These are phyloP conservation scores for Talaromyces sp. DNA, from an alignment of 2,329 filamentous ascomycete species.

Conservation along the genomic window DNA sequence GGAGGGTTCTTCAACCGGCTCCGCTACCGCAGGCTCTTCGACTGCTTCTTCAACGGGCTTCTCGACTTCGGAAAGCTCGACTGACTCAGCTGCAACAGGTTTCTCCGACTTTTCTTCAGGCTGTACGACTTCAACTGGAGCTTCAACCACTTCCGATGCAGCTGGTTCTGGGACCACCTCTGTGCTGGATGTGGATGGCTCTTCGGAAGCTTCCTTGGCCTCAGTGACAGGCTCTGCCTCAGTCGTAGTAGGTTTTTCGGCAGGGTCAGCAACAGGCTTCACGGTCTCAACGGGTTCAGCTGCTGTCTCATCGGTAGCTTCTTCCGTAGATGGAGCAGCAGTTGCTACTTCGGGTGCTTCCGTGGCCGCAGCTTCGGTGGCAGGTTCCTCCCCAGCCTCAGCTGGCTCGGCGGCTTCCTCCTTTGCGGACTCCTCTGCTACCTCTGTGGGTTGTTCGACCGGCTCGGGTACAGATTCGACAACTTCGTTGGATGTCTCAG, in stretches of 20 bases:
- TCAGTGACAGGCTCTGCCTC: not conserved
- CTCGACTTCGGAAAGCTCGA: not conserved
- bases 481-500: not conserved
- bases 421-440: not conserved
- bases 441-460: not conserved
- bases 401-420: not conserved
- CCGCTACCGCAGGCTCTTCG: slow-evolving; percentile 4
- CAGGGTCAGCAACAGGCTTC: not conserved
- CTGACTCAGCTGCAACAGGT: not conserved
- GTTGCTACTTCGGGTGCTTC: not conserved
- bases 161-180: not conserved
- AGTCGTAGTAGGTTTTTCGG: not conserved
- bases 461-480: not conserved
- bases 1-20: slow-evolving; percentile 2
- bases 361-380: not conserved
- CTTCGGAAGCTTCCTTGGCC: not conserved
- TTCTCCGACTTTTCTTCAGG: not conserved
- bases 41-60: not conserved
- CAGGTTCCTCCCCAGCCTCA: not conserved
- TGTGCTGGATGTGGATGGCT: not conserved
- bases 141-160: not conserved
- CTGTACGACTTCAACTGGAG: not conserved
- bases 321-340: not conserved
- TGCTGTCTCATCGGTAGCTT: not conserved
- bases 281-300: not conserved